These are phyloP conservation scores for Stropharia rugosoannulata DNA, from an alignment of 768 basidiomycete genomes.

Conservation along the genomic window DNA sequence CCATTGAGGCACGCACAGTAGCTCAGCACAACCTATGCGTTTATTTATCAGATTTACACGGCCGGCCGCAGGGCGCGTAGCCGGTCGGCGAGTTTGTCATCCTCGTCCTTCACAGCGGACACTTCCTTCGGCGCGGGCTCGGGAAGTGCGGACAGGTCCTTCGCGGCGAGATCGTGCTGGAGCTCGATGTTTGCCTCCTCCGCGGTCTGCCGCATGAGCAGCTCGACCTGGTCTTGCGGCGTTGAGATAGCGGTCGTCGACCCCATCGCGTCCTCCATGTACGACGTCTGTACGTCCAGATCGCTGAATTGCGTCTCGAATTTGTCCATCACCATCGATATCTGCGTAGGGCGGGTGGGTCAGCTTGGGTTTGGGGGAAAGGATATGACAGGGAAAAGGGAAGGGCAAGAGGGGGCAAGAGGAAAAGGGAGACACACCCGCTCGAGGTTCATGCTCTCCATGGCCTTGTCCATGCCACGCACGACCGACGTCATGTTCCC, in stretches of 20 bases:
- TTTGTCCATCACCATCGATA: conserved; percentile 98
- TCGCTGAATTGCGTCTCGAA: conserved; percentile 97
- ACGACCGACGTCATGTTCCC: conserved; percentile 97
- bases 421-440: conserved; percentile 45
- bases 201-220: conserved; percentile 88
- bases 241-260: conserved; percentile 90
- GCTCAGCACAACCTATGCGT: no score
- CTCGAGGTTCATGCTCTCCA: conserved; percentile 99
- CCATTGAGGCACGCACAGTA: no score
- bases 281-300: conserved; percentile 95
- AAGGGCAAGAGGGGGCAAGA: neutral
- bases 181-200: conserved; percentile 97
- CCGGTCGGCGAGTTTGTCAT: conserved; percentile 79
- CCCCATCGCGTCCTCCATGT: conserved; percentile 97
- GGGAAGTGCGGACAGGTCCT: conserved; percentile 57
- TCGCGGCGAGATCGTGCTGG: conserved; percentile 82
- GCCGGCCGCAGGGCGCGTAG: conserved; percentile 86
- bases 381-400: neutral
- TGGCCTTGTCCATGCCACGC: conserved; percentile 97
- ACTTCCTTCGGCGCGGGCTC: conserved; percentile 50
- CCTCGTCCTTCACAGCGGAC: conserved; percentile 61
- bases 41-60: no score
- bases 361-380: neutral
- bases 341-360: conserved; percentile 44
- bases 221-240: conserved; percentile 96